Evolutionary conservation across 164 flowering plant species (phyloP).

Genomic region (Houttuynia cordata): DNA sequence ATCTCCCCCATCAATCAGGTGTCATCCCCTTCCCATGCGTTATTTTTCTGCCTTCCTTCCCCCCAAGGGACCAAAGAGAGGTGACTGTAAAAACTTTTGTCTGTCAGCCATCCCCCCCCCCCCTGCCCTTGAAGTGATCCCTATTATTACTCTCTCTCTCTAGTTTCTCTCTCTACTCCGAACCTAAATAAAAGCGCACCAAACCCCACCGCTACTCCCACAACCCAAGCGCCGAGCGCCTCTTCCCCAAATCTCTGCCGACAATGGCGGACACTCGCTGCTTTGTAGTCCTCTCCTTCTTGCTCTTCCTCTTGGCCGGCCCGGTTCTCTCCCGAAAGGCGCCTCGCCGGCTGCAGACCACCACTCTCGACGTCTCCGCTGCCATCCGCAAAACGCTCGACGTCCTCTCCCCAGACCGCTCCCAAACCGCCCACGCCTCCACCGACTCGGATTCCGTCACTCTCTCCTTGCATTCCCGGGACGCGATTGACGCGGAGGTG

Average conservation of each 20-base stretch:
- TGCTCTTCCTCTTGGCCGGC: constrained; percentile 4
- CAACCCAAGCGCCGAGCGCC: not conserved
- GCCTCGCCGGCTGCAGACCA: constrained; percentile 11
- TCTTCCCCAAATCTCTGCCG: constrained; percentile 1
- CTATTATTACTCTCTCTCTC: no score
- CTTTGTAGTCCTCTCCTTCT: not conserved
- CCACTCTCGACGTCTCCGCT: constrained; percentile 41
- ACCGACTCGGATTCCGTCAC: constrained; percentile 17
- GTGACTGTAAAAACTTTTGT: not conserved
- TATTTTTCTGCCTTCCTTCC: not conserved
- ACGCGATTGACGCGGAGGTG: constrained; percentile 1
- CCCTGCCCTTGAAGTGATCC: no score
- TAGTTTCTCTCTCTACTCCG: not conserved
- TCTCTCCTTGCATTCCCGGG: constrained; percentile 23
- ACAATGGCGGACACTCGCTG: not conserved
- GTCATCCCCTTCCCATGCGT: not conserved
- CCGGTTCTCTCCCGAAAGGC: constrained; percentile 20
- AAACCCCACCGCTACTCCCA: not conserved
- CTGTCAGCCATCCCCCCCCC: constrained; percentile 2
- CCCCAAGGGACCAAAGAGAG: not conserved
- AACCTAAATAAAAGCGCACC: not conserved
- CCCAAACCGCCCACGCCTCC: constrained; percentile 4
- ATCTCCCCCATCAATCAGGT: no score
- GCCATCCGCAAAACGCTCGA: constrained; percentile 24
- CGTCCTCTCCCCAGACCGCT: constrained; percentile 19